Percentiles rank a stretch among this genome's conserved stretches.
These are phyloP conservation scores for Misopates orontium DNA, from an alignment of 257 asterid species.

Conservation along the genomic window DNA sequence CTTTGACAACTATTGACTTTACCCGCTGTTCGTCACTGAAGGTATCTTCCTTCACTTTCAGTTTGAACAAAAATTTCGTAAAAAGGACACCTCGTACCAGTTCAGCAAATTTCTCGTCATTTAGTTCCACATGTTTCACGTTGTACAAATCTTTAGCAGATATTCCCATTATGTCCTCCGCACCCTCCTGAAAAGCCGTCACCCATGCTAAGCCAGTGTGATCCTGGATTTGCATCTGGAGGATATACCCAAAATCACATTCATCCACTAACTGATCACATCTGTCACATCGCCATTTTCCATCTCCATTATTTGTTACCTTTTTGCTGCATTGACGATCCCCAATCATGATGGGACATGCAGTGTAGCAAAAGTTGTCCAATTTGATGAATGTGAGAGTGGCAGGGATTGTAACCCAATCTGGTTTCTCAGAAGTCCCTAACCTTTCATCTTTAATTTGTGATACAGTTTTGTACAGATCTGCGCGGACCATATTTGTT, in stretches of 20 bases:
- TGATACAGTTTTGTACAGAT: conserved; percentile 69
- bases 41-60: conserved; percentile 85
- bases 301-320: conserved; percentile 78
- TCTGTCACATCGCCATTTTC: conserved; percentile 84
- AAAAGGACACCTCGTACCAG: conserved; percentile 53
- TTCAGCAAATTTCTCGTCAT: conserved; percentile 69
- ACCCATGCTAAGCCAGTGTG: conserved; percentile 88
- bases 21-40: conserved; percentile 80
- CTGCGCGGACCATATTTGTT: conserved; percentile 44
- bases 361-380: conserved; percentile 77
- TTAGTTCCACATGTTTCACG: conserved; percentile 74
- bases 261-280: conserved; percentile 76
- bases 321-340: conserved; percentile 87
- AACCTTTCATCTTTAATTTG: conserved; percentile 87
- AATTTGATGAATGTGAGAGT: conserved; percentile 59
- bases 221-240: conserved; percentile 90
- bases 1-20: conserved; percentile 77
- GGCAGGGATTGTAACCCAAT: conserved; percentile 82
- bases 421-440: conserved; percentile 94
- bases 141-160: conserved; percentile 81
- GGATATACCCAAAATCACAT: conserved; percentile 89
- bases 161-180: conserved; percentile 72
- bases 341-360: conserved; percentile 74
- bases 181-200: conserved; percentile 89
- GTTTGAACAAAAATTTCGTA: conserved; percentile 57